Conservation (phyloP, 768 basidiomycete species). For the Podaxis mareebaensis region DNA sequence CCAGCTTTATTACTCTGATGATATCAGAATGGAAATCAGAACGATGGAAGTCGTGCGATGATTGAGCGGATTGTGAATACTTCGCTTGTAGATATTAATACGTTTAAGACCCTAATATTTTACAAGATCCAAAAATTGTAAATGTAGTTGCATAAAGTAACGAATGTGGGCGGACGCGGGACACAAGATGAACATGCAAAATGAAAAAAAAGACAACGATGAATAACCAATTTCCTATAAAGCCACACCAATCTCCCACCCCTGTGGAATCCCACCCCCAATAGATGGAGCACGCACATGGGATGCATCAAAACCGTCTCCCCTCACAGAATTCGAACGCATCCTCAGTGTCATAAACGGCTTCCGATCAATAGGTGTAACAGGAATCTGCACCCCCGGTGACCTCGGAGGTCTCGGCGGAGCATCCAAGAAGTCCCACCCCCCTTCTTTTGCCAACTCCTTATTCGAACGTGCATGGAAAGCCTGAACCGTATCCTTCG, state of each 20-base stretch:
- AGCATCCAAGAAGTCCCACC: conserved; percentile 5
- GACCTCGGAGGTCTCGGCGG: conserved; percentile 5
- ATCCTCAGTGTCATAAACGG: too few relatives aligned
- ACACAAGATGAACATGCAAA: background rate
- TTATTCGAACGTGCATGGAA: conserved; percentile 8
- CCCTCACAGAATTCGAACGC: background rate
- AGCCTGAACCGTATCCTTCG: background rate
- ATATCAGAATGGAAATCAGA: background rate
- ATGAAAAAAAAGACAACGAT: background rate
- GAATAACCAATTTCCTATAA: background rate
- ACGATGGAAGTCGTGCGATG: background rate
- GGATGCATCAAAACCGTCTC: background rate
- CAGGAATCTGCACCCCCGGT: background rate
- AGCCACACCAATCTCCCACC: background rate
- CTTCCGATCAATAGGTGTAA: background rate
- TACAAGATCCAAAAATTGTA: too few relatives aligned
- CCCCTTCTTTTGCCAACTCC: conserved; percentile 4
- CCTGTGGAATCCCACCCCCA: background rate
- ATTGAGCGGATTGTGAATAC: background rate
- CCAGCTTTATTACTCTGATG: background rate
- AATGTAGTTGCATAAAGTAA: background rate
- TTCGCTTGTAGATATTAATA: background rate
- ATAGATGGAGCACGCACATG: background rate
- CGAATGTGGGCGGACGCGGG: background rate
- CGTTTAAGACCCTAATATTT: too few relatives aligned